Conservation (phyloP, 805 yeast genomes). For the Candida piceae region DNA sequence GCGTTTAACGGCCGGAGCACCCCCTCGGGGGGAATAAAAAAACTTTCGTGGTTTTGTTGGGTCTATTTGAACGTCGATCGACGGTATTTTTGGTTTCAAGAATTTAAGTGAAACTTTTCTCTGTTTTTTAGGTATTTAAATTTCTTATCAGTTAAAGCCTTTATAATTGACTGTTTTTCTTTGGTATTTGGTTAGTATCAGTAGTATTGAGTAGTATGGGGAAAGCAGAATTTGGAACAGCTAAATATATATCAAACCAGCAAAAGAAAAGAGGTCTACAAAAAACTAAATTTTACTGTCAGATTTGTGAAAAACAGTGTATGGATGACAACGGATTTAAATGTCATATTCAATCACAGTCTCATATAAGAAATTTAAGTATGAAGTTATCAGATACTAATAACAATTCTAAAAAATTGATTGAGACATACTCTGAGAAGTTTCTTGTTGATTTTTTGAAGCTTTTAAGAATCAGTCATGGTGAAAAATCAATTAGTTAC, state of each 20-base stretch:
- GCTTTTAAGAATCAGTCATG: constrained; percentile 63
- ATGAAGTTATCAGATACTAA: constrained; percentile 39
- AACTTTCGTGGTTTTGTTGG: no score
- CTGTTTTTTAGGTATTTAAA: no score
- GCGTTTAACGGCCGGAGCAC: no score
- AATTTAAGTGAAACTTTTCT: no score
- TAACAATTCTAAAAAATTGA: constrained; percentile 23
- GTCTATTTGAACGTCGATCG: neutral
- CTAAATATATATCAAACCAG: constrained; percentile 69
- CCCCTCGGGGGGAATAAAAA: no score
- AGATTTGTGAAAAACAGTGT: constrained; percentile 87
- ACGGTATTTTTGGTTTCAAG: no score
- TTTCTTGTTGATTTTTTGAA: constrained; percentile 63
- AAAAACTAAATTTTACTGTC: constrained; percentile 84
- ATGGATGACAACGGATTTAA: constrained; percentile 94
- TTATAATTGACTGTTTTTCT: no score
- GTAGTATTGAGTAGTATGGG: no score
- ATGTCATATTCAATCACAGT: constrained; percentile 79
- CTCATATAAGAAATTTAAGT: constrained; percentile 60
- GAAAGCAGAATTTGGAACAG: constrained; percentile 57
- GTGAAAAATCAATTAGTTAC: constrained; percentile 72
- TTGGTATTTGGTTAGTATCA: no score
- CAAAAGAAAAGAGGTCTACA: constrained; percentile 83
- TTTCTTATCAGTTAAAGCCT: neutral
- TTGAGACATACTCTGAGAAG: constrained; percentile 53